A percentile compares a stretch with the other conserved stretches of the same genome.
These are phyloP conservation scores for Xylariaceae sp. DNA, from an alignment of 2,329 filamentous ascomycete species.

Conservation along the genomic window DNA sequence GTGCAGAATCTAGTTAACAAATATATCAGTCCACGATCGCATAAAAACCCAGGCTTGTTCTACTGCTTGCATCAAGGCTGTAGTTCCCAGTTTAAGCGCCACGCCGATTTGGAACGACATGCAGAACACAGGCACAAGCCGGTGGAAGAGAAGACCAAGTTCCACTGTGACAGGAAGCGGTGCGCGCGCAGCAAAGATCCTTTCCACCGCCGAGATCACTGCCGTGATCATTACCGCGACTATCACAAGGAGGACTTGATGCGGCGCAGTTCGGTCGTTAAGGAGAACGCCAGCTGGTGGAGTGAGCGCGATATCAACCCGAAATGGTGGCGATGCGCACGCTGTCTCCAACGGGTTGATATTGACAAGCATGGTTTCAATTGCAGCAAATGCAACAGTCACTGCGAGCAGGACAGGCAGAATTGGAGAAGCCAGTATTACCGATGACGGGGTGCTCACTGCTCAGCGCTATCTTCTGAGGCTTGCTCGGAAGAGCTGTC, in stretches of 20 bases:
- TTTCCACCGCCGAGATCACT: constrained; percentile 56
- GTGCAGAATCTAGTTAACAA: background rate
- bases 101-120: constrained; percentile 55
- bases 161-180: constrained; percentile 50
- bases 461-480: no score
- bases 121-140: constrained; percentile 47
- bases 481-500: no score
- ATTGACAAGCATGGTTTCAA: constrained; percentile 41
- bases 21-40: constrained; percentile 14
- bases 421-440: constrained; percentile 7
- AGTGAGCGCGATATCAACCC: constrained; percentile 37
- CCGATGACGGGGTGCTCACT: background rate
- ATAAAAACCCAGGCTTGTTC: constrained; percentile 13
- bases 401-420: constrained; percentile 43
- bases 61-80: constrained; percentile 33
- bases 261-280: constrained; percentile 23
- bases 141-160: constrained; percentile 41
- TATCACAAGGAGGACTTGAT: constrained; percentile 51
- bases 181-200: constrained; percentile 45
- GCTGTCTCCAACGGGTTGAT: constrained; percentile 48
- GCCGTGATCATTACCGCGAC: constrained; percentile 54
- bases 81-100: constrained; percentile 46
- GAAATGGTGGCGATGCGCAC: constrained; percentile 54
- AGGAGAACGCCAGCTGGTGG: constrained; percentile 37
- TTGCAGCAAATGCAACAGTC: constrained; percentile 46